A percentile compares a stretch with the other conserved stretches of the same genome.
Conservation (phyloP, 2,329 filamentous ascomycete species). For the Aspergillus amoenus region DNA sequence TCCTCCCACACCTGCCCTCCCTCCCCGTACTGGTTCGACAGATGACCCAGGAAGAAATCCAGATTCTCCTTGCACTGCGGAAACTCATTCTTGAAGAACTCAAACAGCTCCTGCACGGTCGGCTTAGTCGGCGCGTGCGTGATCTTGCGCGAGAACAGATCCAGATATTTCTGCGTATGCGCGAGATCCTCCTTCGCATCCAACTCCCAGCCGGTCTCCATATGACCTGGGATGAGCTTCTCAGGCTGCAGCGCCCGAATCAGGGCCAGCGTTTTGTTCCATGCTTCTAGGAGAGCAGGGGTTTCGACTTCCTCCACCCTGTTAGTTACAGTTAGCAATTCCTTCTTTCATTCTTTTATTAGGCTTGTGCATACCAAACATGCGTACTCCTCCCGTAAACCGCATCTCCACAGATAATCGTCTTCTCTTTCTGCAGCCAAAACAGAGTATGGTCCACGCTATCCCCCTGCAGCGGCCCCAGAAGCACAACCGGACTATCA, state of each 20-base stretch:
- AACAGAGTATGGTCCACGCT: conserved; percentile 31
- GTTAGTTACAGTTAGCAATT: neutral
- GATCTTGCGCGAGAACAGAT: conserved; percentile 29
- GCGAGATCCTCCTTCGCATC: conserved; percentile 27
- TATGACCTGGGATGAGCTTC: conserved; percentile 30
- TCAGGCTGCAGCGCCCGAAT: conserved; percentile 28
- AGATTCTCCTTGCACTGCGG: conserved; percentile 30
- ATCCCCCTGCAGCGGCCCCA: conserved; percentile 35
- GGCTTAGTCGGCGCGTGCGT: conserved; percentile 26
- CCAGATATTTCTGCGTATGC: conserved; percentile 30
- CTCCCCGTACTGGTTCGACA: conserved; percentile 34
- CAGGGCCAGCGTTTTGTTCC: conserved; percentile 25
- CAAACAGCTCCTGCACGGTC: conserved; percentile 28
- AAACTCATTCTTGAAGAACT: conserved; percentile 30
- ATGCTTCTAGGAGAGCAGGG: conserved; percentile 26
- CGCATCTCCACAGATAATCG: conserved; percentile 29
- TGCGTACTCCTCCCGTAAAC: conserved; percentile 34
- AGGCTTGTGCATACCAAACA: conserved; percentile 30
- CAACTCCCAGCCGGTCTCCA: conserved; percentile 29
- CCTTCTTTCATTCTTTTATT: too few relatives aligned
- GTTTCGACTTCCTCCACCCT: conserved; percentile 34
- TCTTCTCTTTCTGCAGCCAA: conserved; percentile 28
- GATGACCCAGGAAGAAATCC: conserved; percentile 37
- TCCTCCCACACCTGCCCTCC: conserved; percentile 33
- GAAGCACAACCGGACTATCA: conserved; percentile 25